Base-by-base conservation (phyloP, 169 alveolate species). In the Eimeria nieschulzi region DNA sequence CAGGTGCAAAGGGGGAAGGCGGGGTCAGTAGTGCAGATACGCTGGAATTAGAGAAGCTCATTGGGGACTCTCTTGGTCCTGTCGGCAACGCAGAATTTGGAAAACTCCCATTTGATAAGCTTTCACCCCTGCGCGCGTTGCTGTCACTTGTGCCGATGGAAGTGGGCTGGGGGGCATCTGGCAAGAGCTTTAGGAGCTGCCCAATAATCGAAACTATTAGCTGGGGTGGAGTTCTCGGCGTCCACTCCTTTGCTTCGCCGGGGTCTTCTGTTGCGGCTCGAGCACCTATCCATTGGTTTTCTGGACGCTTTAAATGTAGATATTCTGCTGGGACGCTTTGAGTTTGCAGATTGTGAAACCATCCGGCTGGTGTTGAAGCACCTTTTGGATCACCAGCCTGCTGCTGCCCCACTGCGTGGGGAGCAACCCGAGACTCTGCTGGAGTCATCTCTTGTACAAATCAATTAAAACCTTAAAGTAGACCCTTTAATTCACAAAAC, bases 241-340 rank as follows among this genome's bases (percentile, higher is more conserved):
- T 17, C 85, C 85, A 76, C 10, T 15, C 66, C 19, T 54, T 76
- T 5, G 8, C 61, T 9, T 46, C 53, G 8, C 8, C 19, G 21
- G 68, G 70, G 7, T 15, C 46, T 13, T 76, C 85, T 15, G 85
- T 76, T 15, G 85, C 85, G 17, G 64, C 85, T 8, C 85, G 85
- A 9, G 26, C 23, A 9, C 70, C 70, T 19, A 46, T 8, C 85
- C 70, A 76, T 9, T 76, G 53, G 23, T 76, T 76, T 13, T 10
- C n/a, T 5, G 15, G 61, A 10, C 10, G 85, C 5, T 21, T 9
- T 8, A 53, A 5, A 17, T 76, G 25, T 12, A 76, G 54, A 7
- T 33, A 76, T 17, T 76, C 85, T 13, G 83, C 64, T 19, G 83
- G 83, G 10, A 51, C 63, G 63, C 83, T 73, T 19, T 73, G 83